Evolutionary conservation across 1,284 basidiomycete species (phyloP).

Genomic region (Golubevia pallescens): DNA sequence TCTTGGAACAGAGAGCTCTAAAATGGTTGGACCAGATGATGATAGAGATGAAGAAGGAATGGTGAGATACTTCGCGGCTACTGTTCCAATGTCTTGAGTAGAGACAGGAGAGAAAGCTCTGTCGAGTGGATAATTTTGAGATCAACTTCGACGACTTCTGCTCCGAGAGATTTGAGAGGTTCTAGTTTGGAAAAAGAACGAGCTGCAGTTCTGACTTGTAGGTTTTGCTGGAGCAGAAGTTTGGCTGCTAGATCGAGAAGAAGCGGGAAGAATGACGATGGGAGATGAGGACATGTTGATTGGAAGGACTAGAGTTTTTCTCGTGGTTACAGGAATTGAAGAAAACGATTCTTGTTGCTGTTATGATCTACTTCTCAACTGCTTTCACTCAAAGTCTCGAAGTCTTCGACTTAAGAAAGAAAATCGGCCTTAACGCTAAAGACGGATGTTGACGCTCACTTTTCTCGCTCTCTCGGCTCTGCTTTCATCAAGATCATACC

Average conservation of each 20-base stretch:
- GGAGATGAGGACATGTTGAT: not conserved
- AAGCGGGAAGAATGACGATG: not conserved
- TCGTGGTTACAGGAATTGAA: too few relatives aligned
- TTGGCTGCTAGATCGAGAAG: not conserved
- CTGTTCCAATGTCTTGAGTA: not conserved
- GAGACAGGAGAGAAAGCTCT: not conserved
- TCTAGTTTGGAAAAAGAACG: not conserved
- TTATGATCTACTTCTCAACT: too few relatives aligned
- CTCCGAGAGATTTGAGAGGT: not conserved
- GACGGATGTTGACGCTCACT: too few relatives aligned
- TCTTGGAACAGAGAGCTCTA: not conserved
- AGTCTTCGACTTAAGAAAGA: too few relatives aligned
- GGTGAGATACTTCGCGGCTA: not conserved
- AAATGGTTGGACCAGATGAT: not conserved
- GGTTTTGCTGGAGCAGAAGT: not conserved
- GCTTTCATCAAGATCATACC: too few relatives aligned
- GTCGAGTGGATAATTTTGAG: not conserved
- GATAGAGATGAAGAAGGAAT: not conserved
- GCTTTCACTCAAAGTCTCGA: too few relatives aligned
- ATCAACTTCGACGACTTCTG: not conserved
- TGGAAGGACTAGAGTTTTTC: not conserved
- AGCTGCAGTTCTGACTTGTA: not conserved
- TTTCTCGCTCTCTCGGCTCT: too few relatives aligned
- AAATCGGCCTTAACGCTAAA: too few relatives aligned
- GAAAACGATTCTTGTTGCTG: too few relatives aligned